Evolutionary conservation across 2,329 filamentous ascomycete species (phyloP).

Genomic region (Myriosclerotinia duriaeana): DNA sequence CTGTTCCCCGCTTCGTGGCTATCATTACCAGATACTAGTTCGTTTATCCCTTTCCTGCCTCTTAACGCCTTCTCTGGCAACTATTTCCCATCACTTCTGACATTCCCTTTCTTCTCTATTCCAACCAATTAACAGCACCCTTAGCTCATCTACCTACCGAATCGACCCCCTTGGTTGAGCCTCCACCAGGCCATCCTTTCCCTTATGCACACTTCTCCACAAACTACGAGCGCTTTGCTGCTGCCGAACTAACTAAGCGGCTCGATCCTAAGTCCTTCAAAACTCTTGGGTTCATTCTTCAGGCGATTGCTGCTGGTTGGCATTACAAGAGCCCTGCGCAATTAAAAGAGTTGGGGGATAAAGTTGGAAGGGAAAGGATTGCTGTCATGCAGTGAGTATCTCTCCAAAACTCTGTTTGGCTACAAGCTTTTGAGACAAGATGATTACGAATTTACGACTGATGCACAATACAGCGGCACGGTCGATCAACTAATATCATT

Average conservation of each 20-base stretch:
- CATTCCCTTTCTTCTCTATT: slow-evolving; percentile 55
- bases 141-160: slow-evolving; percentile 45
- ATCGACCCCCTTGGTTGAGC: slow-evolving; percentile 43
- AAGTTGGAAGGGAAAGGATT: slow-evolving; percentile 71
- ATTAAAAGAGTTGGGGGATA: slow-evolving; percentile 63
- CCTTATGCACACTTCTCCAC: slow-evolving; percentile 60
- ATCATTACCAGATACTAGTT: slow-evolving; percentile 55
- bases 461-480: slow-evolving; percentile 49
- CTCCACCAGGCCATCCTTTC: slow-evolving; percentile 38
- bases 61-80: slow-evolving; percentile 41
- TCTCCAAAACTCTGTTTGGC: not conserved
- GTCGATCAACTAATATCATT: slow-evolving; percentile 75
- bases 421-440: not conserved
- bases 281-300: slow-evolving; percentile 68
- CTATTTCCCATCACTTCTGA: slow-evolving; percentile 56
- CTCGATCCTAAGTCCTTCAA: slow-evolving; percentile 60
- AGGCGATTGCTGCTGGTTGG: slow-evolving; percentile 76
- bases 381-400: slow-evolving; percentile 61
- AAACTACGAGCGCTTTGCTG: slow-evolving; percentile 80
- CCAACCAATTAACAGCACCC: not conserved
- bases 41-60: slow-evolving; percentile 45
- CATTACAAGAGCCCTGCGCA: slow-evolving; percentile 72
- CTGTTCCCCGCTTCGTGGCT: slow-evolving; percentile 69
- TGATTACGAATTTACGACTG: not conserved
- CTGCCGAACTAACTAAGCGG: slow-evolving; percentile 74